Conservation (phyloP, 2,329 filamentous ascomycete species). For the Aspergillus spinulosporus region DNA sequence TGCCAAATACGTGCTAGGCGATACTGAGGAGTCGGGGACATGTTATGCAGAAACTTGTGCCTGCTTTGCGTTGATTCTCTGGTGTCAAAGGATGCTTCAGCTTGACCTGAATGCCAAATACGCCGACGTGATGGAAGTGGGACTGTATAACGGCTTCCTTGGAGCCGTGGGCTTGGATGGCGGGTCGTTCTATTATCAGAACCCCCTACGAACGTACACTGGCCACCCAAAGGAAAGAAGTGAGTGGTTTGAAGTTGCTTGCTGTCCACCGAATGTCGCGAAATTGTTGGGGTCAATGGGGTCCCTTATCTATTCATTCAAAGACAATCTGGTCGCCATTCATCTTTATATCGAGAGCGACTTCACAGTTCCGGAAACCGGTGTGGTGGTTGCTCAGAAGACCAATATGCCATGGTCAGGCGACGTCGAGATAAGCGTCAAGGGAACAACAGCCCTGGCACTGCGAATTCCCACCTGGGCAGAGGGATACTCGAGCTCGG, state of each 20-base stretch:
- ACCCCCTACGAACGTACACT: constrained; percentile 59
- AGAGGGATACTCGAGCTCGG: constrained; percentile 7
- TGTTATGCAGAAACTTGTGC: constrained; percentile 65
- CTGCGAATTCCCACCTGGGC: constrained; percentile 58
- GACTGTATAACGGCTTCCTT: constrained; percentile 62
- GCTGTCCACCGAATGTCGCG: constrained; percentile 62
- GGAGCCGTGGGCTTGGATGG: constrained; percentile 59
- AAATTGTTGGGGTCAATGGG: constrained; percentile 51
- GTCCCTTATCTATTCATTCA: constrained; percentile 19
- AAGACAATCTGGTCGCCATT: constrained; percentile 6
- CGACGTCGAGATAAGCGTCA: constrained; percentile 50
- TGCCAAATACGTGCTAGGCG: constrained; percentile 59
- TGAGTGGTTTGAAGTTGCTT: constrained; percentile 61
- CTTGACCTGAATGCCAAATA: constrained; percentile 55
- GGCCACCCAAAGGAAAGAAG: constrained; percentile 51
- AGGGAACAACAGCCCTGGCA: constrained; percentile 27
- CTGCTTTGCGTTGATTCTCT: constrained; percentile 61
- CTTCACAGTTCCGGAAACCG: constrained; percentile 27
- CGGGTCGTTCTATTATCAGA: constrained; percentile 61
- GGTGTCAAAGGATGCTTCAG: constrained; percentile 58
- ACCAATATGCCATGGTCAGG: constrained; percentile 62
- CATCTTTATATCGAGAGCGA: constrained; percentile 29
- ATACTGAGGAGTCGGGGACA: constrained; percentile 61
- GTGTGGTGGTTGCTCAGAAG: constrained; percentile 49
- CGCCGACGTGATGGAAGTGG: constrained; percentile 61